Conservation (phyloP, 2,329 filamentous ascomycete species). For the Ilyonectria sp. region DNA sequence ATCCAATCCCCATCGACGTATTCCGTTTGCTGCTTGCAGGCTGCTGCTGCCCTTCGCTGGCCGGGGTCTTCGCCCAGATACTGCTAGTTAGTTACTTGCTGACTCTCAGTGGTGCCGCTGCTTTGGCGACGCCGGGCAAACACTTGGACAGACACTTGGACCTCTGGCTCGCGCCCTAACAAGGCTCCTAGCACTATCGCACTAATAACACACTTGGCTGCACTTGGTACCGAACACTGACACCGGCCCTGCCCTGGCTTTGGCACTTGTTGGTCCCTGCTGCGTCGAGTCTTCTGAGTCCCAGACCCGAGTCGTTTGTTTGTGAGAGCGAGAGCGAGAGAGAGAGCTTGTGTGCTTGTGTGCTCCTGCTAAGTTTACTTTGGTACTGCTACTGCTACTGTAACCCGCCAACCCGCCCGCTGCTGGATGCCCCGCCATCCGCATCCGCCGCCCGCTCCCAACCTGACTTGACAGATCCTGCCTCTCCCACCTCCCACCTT, state of each 20-base stretch:
- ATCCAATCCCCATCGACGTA: conserved; percentile 14
- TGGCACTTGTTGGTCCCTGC: background rate
- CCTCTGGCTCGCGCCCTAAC: background rate
- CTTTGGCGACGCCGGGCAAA: background rate
- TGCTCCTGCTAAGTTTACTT: conserved; percentile 13
- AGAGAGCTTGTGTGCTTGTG: conserved; percentile 33
- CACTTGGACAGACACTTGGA: background rate
- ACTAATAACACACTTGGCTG: background rate
- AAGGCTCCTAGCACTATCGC: background rate
- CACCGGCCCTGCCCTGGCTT: background rate
- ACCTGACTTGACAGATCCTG: conserved; percentile 51
- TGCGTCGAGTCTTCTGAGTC: background rate
- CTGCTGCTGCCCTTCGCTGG: background rate
- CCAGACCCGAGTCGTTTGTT: background rate
- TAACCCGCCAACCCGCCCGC: background rate
- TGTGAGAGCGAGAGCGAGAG: background rate
- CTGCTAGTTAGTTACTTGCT: background rate
- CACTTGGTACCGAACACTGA: background rate
- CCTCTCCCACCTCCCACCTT: conserved; percentile 37
- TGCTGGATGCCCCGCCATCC: conserved; percentile 50
- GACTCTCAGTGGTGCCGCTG: background rate
- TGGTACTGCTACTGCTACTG: background rate
- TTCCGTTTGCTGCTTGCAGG: background rate
- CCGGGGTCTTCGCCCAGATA: background rate
- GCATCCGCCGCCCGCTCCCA: conserved; percentile 39